Percentiles rank a stretch among this genome's conserved stretches.
Conservation (phyloP, 805 yeast species). For the Schwanniomyces yamadae region DNA sequence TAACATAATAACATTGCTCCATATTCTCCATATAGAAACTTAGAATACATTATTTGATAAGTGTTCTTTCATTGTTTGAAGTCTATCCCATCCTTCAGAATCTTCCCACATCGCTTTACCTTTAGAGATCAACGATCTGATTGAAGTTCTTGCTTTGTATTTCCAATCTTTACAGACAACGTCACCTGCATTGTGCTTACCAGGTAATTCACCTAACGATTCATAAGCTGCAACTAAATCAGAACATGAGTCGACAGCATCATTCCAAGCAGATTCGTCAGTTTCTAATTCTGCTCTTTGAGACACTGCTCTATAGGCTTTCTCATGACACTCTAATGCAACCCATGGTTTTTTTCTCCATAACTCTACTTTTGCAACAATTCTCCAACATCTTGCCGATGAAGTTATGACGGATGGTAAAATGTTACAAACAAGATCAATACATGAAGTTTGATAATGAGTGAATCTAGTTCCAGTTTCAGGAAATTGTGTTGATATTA, state of each 20-base stretch:
- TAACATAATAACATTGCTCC: too few species aligned
- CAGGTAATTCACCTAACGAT: conserved; percentile 80
- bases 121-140: conserved; percentile 73
- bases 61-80: conserved; percentile 53
- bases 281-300: conserved; percentile 63
- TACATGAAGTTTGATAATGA: conserved; percentile 66
- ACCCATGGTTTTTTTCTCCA: conserved; percentile 91
- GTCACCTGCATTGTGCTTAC: conserved; percentile 76
- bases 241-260: conserved; percentile 72
- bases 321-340: conserved; percentile 80
- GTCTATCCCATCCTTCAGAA: conserved; percentile 69
- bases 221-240: conserved; percentile 86
- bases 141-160: conserved; percentile 70
- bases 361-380: conserved; percentile 78
- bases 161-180: conserved; percentile 92
- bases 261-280: conserved; percentile 66
- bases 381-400: conserved; percentile 71
- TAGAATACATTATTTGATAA: conserved; percentile 14
- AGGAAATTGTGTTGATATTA: conserved; percentile 54
- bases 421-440: conserved; percentile 66
- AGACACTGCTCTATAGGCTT: conserved; percentile 73
- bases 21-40: neutral
- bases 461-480: conserved; percentile 38
- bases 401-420: conserved; percentile 71
- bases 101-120: conserved; percentile 82